These are phyloP conservation scores for Ophiocordyceps sinensis DNA, from an alignment of 2,329 filamentous ascomycete species.

Conservation along the genomic window DNA sequence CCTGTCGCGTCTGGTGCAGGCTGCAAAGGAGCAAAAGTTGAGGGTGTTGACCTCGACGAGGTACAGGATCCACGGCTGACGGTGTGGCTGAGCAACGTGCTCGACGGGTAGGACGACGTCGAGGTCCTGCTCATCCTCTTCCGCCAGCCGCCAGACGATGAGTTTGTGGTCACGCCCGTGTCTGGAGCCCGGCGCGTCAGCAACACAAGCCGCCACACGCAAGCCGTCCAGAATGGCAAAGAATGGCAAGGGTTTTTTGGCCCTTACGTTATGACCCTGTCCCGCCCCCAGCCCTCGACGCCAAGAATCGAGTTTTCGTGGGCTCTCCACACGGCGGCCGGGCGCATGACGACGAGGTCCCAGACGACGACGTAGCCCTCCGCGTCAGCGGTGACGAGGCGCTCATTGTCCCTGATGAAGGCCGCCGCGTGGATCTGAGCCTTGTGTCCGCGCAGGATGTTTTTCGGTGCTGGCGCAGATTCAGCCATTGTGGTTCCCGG, in stretches of 20 bases:
- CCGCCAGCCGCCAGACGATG: slow-evolving; percentile 64
- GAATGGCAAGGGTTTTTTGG: background rate
- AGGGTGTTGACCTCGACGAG: slow-evolving; percentile 77
- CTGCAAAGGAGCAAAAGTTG: slow-evolving; percentile 83
- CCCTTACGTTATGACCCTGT: slow-evolving; percentile 70
- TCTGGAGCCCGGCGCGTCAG: slow-evolving; percentile 26
- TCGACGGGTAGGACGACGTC: slow-evolving; percentile 62
- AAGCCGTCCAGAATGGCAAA: too few species aligned
- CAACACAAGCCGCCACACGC: too few species aligned
- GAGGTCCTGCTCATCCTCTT: slow-evolving; percentile 45
- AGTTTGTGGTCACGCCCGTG: slow-evolving; percentile 85
- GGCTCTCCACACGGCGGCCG: slow-evolving; percentile 73
- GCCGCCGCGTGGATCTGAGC: slow-evolving; percentile 63
- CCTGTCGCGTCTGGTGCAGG: slow-evolving; percentile 28
- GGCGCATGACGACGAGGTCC: slow-evolving; percentile 69
- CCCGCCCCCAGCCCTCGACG: slow-evolving; percentile 53
- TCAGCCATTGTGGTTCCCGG: slow-evolving; percentile 11
- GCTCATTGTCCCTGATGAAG: slow-evolving; percentile 59
- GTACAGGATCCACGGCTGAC: slow-evolving; percentile 73
- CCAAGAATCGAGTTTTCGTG: slow-evolving; percentile 68
- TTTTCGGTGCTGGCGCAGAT: slow-evolving; percentile 25
- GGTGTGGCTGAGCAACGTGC: slow-evolving; percentile 27
- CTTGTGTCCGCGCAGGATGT: slow-evolving; percentile 73
- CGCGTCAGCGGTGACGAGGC: slow-evolving; percentile 74
- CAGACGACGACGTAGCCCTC: slow-evolving; percentile 82